phyloP scores from a whole-genome alignment of 148 eudicot species.

The Rhododendron molle region DNA sequence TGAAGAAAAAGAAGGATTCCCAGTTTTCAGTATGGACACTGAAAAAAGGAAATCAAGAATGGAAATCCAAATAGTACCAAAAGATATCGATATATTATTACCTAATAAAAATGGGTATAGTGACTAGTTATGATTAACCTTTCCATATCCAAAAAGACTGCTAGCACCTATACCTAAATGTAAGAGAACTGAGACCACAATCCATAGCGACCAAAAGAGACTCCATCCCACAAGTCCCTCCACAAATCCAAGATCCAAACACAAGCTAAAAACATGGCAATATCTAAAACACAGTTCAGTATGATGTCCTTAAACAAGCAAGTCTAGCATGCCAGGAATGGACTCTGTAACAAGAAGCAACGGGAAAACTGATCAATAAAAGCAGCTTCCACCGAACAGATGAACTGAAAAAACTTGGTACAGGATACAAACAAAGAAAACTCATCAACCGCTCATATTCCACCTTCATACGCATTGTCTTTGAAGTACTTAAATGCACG shows the following conservation, averaged over 20 bases:
- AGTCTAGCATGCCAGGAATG: not conserved
- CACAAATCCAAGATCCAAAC: not conserved
- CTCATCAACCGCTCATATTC: not conserved
- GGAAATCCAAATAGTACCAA: too few relatives aligned
- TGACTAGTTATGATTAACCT: not conserved
- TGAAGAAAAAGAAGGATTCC: too few relatives aligned
- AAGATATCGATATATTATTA: too few relatives aligned
- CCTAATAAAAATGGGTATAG: not conserved
- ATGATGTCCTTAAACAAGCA: not conserved
- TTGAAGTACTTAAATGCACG: not conserved
- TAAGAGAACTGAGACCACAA: not conserved
- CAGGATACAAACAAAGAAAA: not conserved
- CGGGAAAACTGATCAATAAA: not conserved
- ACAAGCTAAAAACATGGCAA: not conserved
- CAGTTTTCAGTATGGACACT: too few relatives aligned
- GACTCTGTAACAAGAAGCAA: not conserved
- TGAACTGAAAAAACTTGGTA: not conserved
- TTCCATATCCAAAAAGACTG: too few relatives aligned
- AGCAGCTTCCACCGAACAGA: not conserved
- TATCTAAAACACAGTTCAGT: not conserved
- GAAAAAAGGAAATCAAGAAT: too few relatives aligned
- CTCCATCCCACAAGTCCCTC: not conserved
- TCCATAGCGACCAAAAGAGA: not conserved
- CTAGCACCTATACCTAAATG: not conserved
- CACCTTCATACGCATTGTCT: not conserved